Conservation (phyloP, 495 filamentous ascomycete species). For the Aspergillus conjunctus region DNA sequence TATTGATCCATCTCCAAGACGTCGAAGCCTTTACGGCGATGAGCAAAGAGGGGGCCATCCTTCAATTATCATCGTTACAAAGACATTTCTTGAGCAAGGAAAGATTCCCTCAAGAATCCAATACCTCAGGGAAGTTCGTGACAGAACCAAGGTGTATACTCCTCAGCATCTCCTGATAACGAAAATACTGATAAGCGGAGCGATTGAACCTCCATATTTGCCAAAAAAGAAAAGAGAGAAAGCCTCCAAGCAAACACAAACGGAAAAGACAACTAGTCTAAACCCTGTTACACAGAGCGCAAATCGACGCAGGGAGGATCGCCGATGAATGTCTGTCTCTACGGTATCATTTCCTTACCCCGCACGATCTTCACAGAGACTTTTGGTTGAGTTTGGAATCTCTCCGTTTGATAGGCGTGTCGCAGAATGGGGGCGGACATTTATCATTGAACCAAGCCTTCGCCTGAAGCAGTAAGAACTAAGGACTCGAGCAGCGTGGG, state of each 20-base stretch:
- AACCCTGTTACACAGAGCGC: background rate
- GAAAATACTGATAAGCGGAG: background rate
- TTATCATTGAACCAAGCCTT: slow-evolving; percentile 2
- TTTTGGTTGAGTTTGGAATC: slow-evolving; percentile 15
- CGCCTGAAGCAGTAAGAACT: background rate
- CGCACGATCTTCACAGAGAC: slow-evolving; percentile 24
- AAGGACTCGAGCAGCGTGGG: background rate
- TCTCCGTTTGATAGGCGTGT: slow-evolving; percentile 9
- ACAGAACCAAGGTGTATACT: too few species aligned
- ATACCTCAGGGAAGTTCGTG: too few species aligned
- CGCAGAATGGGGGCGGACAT: slow-evolving; percentile 1
- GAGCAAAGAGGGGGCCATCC: too few species aligned
- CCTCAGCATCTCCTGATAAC: background rate
- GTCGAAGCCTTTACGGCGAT: too few species aligned
- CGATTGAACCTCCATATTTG: background rate
- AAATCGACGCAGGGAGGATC: slow-evolving; percentile 1
- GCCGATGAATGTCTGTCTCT: background rate
- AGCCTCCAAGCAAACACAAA: background rate
- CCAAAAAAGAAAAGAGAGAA: background rate
- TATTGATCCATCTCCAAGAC: too few species aligned
- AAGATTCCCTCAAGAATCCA: too few species aligned
- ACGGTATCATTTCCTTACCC: slow-evolving; percentile 14
- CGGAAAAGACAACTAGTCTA: background rate
- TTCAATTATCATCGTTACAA: too few species aligned
- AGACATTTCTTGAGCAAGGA: too few species aligned